A percentile compares a stretch with the other conserved stretches of the same genome.
These are phyloP conservation scores for Cladophialophora psammophila DNA, from an alignment of 2,329 filamentous ascomycete genomes.

Conservation along the genomic window DNA sequence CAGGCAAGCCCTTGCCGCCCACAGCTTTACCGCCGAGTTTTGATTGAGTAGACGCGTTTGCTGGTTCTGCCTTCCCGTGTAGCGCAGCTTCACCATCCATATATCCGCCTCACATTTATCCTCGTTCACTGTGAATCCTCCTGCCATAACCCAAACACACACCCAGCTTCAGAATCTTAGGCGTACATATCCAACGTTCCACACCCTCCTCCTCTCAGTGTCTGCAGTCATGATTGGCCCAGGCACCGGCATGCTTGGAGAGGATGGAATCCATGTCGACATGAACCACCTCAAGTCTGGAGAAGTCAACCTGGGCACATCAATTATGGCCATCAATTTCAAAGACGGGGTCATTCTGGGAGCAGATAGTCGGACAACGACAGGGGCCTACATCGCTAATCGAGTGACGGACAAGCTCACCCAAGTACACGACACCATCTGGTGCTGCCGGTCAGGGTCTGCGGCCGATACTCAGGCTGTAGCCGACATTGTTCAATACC, in stretches of 20 bases:
- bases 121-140: not conserved
- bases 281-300: slow-evolving; percentile 99
- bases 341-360: slow-evolving; percentile 96
- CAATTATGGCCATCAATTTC: slow-evolving; percentile 99
- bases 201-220: not conserved
- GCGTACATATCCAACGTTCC: not conserved
- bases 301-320: slow-evolving; percentile 98
- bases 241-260: slow-evolving; percentile 54
- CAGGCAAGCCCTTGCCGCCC: slow-evolving; percentile 3
- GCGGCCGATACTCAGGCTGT: slow-evolving; percentile 98
- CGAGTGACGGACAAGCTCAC: slow-evolving; percentile 99
- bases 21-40: not conserved
- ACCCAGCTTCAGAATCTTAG: not conserved
- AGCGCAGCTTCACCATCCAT: slow-evolving; percentile 11
- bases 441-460: slow-evolving; percentile 98
- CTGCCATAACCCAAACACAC: not conserved
- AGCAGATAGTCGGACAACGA: slow-evolving; percentile 96
- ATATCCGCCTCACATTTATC: slow-evolving; percentile 2
- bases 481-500: slow-evolving; percentile 96
- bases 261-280: slow-evolving; percentile 97
- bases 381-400: slow-evolving; percentile 97
- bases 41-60: slow-evolving; percentile 24
- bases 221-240: slow-evolving; percentile 50
- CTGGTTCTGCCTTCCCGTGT: slow-evolving; percentile 27
- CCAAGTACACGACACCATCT: slow-evolving; percentile 97